Evolutionary conservation across 2,329 filamentous ascomycete species (phyloP), one percentile per base, ranked within the genome.

Genomic region (Leptoxyphium fumago): DNA sequence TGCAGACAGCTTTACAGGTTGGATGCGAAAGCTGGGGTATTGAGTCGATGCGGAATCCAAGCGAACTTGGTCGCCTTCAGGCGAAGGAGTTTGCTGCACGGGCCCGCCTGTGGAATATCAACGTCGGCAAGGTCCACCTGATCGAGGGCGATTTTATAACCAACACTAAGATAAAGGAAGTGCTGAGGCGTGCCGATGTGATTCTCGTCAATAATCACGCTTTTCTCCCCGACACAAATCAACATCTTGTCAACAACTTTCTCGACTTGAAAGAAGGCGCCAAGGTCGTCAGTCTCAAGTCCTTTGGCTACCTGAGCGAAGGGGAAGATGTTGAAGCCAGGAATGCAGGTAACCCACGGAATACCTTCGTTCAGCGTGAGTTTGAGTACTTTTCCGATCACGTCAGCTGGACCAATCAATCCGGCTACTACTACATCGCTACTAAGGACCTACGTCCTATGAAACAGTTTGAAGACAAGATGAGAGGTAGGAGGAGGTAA

Each of bases 191-290:
- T 44, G 89, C 91, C 1, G 91, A 98, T 60, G 88, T 96, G n/a
- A 77, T 98, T 14, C 74, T 98, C 21, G 89, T 96, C 55, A 98
- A 98, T 69, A 98, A 98, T 65, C 88, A 96, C 64, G 91, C 87
- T 2, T 98, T 98, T 64, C 88, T 82, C 5, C 81, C 88, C 11
- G 74, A 81, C 53, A 75, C 95, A 44, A 98, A 96, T 64, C 82
- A 85, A 57, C 77, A 78, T 48, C 71, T 98, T 39, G 77, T 89
- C 52, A 78, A 85, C 54, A 85, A 94, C 68, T 96, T 98, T 57
- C 69, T 98, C 47, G 91, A 98, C 57, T 70, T 96, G 49, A 96
- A 95, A 64, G 74, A 84, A 44, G 89, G 89, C 2, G 88, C 84
- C 63, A 82, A 83, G 62, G 83, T 98, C 45, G 82, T 96, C 38